These are phyloP conservation scores for Brassica juncea DNA, from an alignment of 345 rosid species.

Conservation along the genomic window DNA sequence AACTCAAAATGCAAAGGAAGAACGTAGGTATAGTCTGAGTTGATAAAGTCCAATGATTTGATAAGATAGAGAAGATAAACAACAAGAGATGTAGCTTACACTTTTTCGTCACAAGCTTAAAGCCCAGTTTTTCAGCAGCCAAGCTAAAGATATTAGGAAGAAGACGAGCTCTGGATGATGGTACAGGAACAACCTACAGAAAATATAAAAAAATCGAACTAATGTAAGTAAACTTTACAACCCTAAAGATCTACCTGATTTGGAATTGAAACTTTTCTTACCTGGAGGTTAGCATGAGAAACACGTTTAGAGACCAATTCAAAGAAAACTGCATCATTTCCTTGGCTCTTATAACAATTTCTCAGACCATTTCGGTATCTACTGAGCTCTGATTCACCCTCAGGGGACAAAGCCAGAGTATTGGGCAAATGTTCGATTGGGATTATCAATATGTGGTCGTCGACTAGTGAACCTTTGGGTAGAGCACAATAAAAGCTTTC, in stretches of 20 bases:
- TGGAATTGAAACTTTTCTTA: slow-evolving; percentile 30
- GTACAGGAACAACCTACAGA: slow-evolving; percentile 74
- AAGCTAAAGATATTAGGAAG: slow-evolving; percentile 66
- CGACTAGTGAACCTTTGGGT: slow-evolving; percentile 81
- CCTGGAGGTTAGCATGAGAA: slow-evolving; percentile 94
- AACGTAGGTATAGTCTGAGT: slow-evolving; percentile 1
- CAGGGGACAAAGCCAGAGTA: slow-evolving; percentile 57
- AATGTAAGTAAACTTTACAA: slow-evolving; percentile 5
- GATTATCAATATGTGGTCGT: slow-evolving; percentile 69
- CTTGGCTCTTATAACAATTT: slow-evolving; percentile 61
- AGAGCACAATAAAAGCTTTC: slow-evolving; percentile 82
- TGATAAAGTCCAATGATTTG: neutral
- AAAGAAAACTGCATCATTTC: slow-evolving; percentile 77
- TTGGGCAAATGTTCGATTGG: slow-evolving; percentile 76
- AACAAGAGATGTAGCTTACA: slow-evolving; percentile 49
- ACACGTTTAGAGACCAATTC: slow-evolving; percentile 77
- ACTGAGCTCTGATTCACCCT: slow-evolving; percentile 64
- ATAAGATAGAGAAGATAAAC: slow-evolving; percentile 1
- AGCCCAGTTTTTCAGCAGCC: slow-evolving; percentile 89
- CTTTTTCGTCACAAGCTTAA: slow-evolving; percentile 58
- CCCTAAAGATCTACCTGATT: neutral
- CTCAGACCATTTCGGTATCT: slow-evolving; percentile 62
- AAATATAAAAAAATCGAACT: neutral
- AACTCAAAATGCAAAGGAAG: neutral
- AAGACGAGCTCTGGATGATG: slow-evolving; percentile 64